Conservation (phyloP, 768 basidiomycete species). For the Kwoniella shandongensis region DNA sequence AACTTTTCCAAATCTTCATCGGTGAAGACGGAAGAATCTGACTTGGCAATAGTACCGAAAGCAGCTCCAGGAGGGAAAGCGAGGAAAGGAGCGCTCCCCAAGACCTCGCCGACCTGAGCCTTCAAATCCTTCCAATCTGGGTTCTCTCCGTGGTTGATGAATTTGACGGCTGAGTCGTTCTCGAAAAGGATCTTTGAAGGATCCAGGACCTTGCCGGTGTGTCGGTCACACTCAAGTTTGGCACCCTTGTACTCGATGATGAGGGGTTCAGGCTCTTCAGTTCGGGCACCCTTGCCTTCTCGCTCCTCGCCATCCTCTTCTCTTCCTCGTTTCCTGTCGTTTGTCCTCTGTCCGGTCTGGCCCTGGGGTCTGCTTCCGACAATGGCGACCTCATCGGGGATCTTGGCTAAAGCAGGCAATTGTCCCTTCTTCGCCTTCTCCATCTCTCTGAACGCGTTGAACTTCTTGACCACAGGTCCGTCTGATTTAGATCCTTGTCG, state of each 20-base stretch:
- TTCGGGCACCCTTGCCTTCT: slow-evolving; percentile 29
- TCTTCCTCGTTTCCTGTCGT: slow-evolving; percentile 28
- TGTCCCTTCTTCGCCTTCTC: slow-evolving; percentile 43
- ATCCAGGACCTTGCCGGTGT: slow-evolving; percentile 44
- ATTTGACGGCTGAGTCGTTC: slow-evolving; percentile 46
- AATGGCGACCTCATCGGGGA: slow-evolving; percentile 30
- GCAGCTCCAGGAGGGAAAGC: slow-evolving; percentile 49
- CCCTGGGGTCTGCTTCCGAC: slow-evolving; percentile 26
- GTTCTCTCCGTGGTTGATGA: slow-evolving; percentile 45
- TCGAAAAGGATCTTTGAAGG: slow-evolving; percentile 42
- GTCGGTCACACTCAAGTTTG: slow-evolving; percentile 41
- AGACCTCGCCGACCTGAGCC: slow-evolving; percentile 37
- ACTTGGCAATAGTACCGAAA: slow-evolving; percentile 47
- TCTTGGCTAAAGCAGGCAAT: slow-evolving; percentile 33
- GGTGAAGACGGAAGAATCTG: slow-evolving; percentile 37
- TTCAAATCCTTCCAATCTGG: slow-evolving; percentile 54
- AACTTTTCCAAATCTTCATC: slow-evolving; percentile 45
- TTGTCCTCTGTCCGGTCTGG: slow-evolving; percentile 22
- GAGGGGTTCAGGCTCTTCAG: slow-evolving; percentile 23
- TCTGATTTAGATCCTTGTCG: neutral
- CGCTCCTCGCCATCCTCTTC: slow-evolving; percentile 43
- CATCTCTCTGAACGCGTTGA: slow-evolving; percentile 54
- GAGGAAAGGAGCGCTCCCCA: slow-evolving; percentile 48
- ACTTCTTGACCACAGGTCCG: slow-evolving; percentile 29
- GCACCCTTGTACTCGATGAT: slow-evolving; percentile 49